Percentiles rank a stretch among this genome's conserved stretches.
Conservation (phyloP, 805 yeast genomes). For the Pichia ethanolica region DNA sequence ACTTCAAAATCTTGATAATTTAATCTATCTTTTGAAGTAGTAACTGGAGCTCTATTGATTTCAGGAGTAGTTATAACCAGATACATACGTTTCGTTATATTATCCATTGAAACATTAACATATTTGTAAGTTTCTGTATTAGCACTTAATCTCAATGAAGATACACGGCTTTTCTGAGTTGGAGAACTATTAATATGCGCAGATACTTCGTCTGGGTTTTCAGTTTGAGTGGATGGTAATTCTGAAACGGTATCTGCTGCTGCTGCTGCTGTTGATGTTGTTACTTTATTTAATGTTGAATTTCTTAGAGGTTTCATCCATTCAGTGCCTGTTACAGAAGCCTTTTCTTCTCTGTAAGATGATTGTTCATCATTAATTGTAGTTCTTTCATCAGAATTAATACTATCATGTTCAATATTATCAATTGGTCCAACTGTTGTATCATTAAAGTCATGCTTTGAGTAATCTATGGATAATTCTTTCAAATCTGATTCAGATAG, state of each 20-base stretch:
- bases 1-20: background rate
- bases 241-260: background rate
- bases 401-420: background rate
- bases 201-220: too few species aligned
- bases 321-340: slow-evolving; percentile 1
- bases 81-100: slow-evolving; percentile 9
- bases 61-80: slow-evolving; percentile 9
- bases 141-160: slow-evolving; percentile 6
- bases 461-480: background rate
- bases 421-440: background rate
- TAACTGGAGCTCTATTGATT: slow-evolving; percentile 12
- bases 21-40: background rate
- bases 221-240: background rate
- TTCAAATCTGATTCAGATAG: background rate
- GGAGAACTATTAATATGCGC: background rate
- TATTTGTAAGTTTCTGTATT: slow-evolving; percentile 13
- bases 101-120: slow-evolving; percentile 9
- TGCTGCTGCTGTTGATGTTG: background rate
- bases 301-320: slow-evolving; percentile 16
- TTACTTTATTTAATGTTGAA: slow-evolving; percentile 1
- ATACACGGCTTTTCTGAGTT: background rate
- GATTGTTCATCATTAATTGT: background rate
- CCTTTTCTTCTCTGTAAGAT: background rate
- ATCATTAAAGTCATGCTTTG: background rate
- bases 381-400: background rate